phyloP scores from a whole-genome alignment of 2,329 filamentous ascomycete species.

The Aspergillus neoniger region DNA sequence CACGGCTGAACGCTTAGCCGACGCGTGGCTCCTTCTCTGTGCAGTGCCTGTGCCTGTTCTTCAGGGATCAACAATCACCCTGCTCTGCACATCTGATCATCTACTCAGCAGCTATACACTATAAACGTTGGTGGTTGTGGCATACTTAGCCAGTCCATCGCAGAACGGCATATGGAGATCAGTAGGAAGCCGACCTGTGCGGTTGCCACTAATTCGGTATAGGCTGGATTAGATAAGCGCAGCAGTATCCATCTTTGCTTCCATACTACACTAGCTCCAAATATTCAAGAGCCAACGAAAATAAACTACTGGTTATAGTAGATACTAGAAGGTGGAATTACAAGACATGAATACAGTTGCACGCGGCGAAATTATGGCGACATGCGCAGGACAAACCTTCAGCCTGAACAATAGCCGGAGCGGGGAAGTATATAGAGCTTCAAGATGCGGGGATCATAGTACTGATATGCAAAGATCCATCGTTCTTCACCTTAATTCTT shows the following conservation, averaged over 20 bases:
- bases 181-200: too few species aligned
- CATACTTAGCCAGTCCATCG: too few species aligned
- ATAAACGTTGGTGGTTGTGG: too few species aligned
- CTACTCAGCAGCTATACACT: neutral
- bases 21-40: neutral
- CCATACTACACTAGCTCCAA: too few species aligned
- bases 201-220: too few species aligned
- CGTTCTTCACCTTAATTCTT: neutral
- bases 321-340: too few species aligned
- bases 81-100: neutral
- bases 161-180: too few species aligned
- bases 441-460: neutral
- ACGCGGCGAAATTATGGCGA: neutral
- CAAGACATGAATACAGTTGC: neutral
- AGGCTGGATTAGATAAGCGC: too few species aligned
- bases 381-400: slow-evolving; percentile 6
- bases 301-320: too few species aligned
- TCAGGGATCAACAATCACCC: slow-evolving; percentile 5
- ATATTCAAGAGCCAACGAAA: too few species aligned
- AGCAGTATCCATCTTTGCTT: too few species aligned
- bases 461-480: neutral
- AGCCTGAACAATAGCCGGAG: slow-evolving; percentile 3
- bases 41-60: neutral
- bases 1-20: slow-evolving; percentile 18
- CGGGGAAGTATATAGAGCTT: neutral